Percentiles rank a stretch among this genome's conserved stretches.
Evolutionary conservation across 129 eudicot species (phyloP).

Genomic region (Glebionis coronaria): DNA sequence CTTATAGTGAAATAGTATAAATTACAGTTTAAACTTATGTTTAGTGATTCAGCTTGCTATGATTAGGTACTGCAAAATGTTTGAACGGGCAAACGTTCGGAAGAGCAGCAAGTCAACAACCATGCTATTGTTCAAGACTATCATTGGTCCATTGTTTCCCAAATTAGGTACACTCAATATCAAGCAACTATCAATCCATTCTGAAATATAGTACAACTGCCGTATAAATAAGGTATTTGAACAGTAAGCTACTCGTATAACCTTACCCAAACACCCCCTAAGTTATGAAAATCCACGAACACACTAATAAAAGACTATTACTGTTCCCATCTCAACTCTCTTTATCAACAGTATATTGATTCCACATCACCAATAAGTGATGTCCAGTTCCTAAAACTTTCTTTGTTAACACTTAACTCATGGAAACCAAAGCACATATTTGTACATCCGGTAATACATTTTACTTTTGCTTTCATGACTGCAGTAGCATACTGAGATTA

Average conservation of each 20-base stretch:
- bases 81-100: neutral
- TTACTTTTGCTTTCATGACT: neutral
- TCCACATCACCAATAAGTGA: too few species aligned
- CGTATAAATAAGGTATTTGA: too few species aligned
- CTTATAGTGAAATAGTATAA: neutral
- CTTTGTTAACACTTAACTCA: neutral
- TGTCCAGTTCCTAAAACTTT: too few species aligned
- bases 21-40: neutral
- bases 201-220: neutral
- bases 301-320: too few species aligned
- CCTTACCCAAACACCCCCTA: too few species aligned
- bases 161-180: constrained; percentile 8
- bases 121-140: too few species aligned
- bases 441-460: neutral
- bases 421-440: neutral
- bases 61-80: constrained; percentile 2
- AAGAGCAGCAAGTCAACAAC: neutral
- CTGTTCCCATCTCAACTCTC: too few species aligned
- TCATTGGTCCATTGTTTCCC: constrained; percentile 4
- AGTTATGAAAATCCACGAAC: too few species aligned
- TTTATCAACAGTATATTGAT: too few species aligned
- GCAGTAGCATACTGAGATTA: neutral
- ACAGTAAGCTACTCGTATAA: too few species aligned
- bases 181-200: neutral
- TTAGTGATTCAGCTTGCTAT: neutral